phyloP scores from a whole-genome alignment of 129 eudicot species.

The Saussurea involucrata region DNA sequence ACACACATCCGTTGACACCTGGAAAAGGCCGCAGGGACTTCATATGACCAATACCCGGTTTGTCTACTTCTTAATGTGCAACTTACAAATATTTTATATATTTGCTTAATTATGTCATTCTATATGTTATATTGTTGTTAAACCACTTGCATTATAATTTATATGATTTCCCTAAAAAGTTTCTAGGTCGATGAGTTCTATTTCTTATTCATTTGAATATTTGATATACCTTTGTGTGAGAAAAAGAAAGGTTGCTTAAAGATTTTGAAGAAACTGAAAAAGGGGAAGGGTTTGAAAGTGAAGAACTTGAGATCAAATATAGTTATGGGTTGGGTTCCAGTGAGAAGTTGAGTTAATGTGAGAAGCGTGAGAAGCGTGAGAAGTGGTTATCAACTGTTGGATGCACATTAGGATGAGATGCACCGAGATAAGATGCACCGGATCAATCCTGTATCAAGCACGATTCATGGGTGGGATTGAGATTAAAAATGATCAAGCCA shows the following conservation, averaged over 20 bases:
- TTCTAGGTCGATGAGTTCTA: no score
- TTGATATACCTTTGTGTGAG: not conserved
- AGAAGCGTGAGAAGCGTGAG: no score
- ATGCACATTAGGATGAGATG: no score
- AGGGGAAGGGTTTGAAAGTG: not conserved
- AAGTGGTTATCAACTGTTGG: no score
- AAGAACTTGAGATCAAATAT: not conserved
- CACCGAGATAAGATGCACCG: no score
- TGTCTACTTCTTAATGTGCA: conserved; percentile 28
- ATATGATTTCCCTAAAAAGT: not conserved
- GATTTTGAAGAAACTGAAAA: not conserved
- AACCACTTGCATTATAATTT: no score
- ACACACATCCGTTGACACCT: conserved; percentile 71
- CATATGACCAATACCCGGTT: conserved; percentile 76
- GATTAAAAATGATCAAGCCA: no score
- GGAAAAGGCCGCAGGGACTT: conserved; percentile 79
- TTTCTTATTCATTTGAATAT: no score
- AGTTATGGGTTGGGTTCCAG: no score
- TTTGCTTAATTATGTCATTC: not conserved
- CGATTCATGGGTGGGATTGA: no score
- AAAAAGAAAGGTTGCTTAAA: not conserved
- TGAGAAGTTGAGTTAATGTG: no score
- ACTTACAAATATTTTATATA: not conserved
- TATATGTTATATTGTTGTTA: not conserved
- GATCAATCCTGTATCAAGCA: no score